phyloP scores from a whole-genome alignment of 306 rosid species.

The Myrica gale region DNA sequence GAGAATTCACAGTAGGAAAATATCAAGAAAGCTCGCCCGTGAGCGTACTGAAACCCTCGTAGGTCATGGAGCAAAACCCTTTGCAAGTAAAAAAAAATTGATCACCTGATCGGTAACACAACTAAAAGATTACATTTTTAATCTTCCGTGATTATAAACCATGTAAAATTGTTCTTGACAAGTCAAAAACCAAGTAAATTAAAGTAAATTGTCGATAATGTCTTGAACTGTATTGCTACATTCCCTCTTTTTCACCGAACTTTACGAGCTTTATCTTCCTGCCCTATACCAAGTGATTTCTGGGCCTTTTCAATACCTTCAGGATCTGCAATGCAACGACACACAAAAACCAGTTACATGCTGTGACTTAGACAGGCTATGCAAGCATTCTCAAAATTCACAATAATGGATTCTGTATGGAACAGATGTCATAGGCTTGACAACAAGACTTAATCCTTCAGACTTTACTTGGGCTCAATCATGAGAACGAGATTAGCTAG shows the following conservation, averaged over 20 bases:
- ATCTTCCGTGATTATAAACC: not conserved
- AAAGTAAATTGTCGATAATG: not conserved
- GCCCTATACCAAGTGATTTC: slow-evolving; percentile 53
- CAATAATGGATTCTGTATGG: not conserved
- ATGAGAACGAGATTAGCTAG: not conserved
- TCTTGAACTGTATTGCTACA: not conserved
- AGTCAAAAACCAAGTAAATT: not conserved
- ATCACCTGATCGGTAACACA: not conserved
- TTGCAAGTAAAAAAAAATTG: not conserved
- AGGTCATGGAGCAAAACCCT: not conserved
- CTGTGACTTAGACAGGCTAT: not conserved
- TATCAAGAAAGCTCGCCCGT: too few species aligned
- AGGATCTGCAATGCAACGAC: slow-evolving; percentile 39
- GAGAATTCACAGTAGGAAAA: too few species aligned
- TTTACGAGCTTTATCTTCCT: slow-evolving; percentile 49
- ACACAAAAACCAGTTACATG: not conserved
- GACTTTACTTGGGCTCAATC: not conserved
- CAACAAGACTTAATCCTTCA: not conserved
- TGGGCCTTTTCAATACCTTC: slow-evolving; percentile 53
- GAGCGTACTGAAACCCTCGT: too few species aligned
- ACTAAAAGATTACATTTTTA: not conserved
- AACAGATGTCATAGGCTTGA: not conserved
- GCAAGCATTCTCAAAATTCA: not conserved
- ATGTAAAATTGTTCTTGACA: not conserved
- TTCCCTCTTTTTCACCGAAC: slow-evolving; percentile 24